Base-by-base conservation (phyloP, 2,329 filamentous ascomycete species). In the Cordyceps sp. region DNA sequence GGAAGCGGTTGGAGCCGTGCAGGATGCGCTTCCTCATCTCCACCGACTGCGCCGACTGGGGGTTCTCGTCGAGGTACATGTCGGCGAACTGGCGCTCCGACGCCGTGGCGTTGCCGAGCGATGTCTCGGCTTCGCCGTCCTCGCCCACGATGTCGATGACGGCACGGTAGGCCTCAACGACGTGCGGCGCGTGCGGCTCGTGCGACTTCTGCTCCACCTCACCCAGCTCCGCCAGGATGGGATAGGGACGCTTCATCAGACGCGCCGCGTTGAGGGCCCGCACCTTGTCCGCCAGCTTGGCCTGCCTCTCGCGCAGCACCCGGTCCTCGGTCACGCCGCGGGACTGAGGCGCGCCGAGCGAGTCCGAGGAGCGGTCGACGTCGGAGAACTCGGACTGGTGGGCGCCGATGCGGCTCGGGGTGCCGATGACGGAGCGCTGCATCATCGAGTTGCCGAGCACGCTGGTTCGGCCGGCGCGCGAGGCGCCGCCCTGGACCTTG, bases 391-490 rank as follows among this genome's bases (percentile, higher is more conserved):
- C 66, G 21, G 68, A 49, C 33, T 69, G 58, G 39, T 84, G 73
- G 13, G 66, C 59, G 21, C 78, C 74, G 36, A 79, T 71, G 38
- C 69, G 67, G 43, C 70, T 78, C 10, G 84, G 75, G 18, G 76
- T 74, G 29, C 88, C 88, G 50, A 96, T 90, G 33, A 94, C 79
- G 9, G 88, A 93, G 44, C 78, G 81, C 36, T 80, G 76, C 45
- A 92, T 62, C 32, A 65, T 72, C 10, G 83, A 83, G 35, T 63
- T 62, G 33, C 66, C 68, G 35, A 72, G 41, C 15, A 56, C 46
- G 37, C 54, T 58, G 39, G 41, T 49, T 26, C 73, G 65, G 22
- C 75, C 76, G 50, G 49, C 45, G 17, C 52, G 52, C 14, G 73
- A 58, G 47, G 73, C 76, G 39, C 63, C 60, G 36, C 57, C 57